These are phyloP conservation scores for Pseudogymnoascus sp. DNA, from an alignment of 2,329 filamentous ascomycete genomes.

Conservation along the genomic window DNA sequence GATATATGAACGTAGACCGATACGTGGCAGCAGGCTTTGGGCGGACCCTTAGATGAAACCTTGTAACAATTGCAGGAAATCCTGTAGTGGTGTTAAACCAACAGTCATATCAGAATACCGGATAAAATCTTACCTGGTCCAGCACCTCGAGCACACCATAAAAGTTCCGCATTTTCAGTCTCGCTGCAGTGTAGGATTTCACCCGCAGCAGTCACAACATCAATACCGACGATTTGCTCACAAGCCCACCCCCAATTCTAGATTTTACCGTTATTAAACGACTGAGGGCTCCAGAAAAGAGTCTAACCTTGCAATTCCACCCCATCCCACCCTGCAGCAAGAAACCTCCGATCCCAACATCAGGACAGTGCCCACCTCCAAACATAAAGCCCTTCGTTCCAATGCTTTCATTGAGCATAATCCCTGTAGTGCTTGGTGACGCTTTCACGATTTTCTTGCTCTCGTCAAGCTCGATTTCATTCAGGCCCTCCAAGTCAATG, in stretches of 20 bases:
- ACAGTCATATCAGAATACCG: not conserved
- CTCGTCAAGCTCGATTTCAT: conserved; percentile 33
- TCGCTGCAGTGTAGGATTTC: conserved; percentile 30
- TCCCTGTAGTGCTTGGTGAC: conserved; percentile 40
- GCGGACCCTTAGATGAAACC: conserved; percentile 32
- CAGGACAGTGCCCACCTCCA: conserved; percentile 45
- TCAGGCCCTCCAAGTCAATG: conserved; percentile 32
- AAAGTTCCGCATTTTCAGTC: conserved; percentile 37
- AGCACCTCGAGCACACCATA: conserved; percentile 32
- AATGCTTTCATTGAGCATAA: conserved; percentile 34
- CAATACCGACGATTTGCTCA: conserved; percentile 20
- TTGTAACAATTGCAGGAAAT: conserved; percentile 44
- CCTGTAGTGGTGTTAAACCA: conserved; percentile 25
- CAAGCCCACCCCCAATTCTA: conserved; percentile 49
- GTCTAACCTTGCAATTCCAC: conserved; percentile 44
- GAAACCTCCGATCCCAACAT: conserved; percentile 48
- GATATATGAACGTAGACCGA: conserved; percentile 36
- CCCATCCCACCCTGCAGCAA: conserved; percentile 49
- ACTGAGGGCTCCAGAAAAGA: not conserved
- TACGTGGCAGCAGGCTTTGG: conserved; percentile 10
- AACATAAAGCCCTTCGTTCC: conserved; percentile 36
- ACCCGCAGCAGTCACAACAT: conserved; percentile 19
- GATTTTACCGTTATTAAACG: not conserved
- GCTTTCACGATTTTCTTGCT: conserved; percentile 31
- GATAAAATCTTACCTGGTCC: conserved; percentile 14